Percentiles rank a stretch among this genome's conserved stretches.
phyloP scores from a whole-genome alignment of 2,329 filamentous ascomycete species.

The Tolypocladium endophyticum region DNA sequence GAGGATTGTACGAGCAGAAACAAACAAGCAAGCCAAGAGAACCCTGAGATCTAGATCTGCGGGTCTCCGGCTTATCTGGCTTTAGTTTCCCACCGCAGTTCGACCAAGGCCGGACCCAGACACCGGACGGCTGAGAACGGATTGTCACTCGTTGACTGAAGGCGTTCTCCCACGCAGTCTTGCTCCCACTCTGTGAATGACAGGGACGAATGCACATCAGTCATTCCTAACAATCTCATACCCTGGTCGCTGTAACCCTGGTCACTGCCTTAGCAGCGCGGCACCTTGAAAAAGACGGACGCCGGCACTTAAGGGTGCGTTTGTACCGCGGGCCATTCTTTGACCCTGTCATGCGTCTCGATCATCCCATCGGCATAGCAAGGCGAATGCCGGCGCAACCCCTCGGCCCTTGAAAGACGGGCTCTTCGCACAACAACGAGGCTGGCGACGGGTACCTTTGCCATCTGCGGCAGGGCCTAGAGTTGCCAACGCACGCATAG shows the following conservation, averaged over 20 bases:
- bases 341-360: background rate
- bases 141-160: background rate
- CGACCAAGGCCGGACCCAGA: too few relatives aligned
- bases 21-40: too few relatives aligned
- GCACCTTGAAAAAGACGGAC: conserved; percentile 2
- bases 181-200: background rate
- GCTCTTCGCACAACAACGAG: background rate
- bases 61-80: too few relatives aligned
- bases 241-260: conserved; percentile 6
- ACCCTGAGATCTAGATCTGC: too few relatives aligned
- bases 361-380: background rate
- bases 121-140: background rate
- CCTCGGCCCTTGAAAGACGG: background rate
- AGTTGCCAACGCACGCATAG: background rate
- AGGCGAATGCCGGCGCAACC: background rate
- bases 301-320: background rate
- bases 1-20: too few relatives aligned
- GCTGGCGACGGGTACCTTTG: background rate
- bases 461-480: background rate
- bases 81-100: too few relatives aligned
- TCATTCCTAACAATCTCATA: background rate
- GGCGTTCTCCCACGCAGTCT: background rate
- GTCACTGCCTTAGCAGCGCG: conserved; percentile 3
- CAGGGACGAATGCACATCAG: background rate
- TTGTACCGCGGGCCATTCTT: background rate